Evolutionary conservation across 345 rosid species (phyloP), one percentile per base, ranked within the genome.

Genomic region (Gossypium turneri): DNA sequence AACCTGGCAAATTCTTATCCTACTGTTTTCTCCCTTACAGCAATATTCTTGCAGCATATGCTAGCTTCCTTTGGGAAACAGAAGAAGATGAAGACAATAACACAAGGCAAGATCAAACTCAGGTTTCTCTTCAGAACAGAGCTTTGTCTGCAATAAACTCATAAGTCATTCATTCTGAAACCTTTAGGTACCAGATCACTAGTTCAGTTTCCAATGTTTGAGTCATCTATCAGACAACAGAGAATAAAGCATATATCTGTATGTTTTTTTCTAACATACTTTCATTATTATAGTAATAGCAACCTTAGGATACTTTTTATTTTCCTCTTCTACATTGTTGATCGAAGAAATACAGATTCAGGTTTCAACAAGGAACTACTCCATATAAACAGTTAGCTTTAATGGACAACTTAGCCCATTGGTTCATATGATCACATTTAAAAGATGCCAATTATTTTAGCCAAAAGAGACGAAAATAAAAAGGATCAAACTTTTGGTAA

Each of bases 11-110:
- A 13, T 45, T 34, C 63, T 50, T 44, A 15, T 12, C 50, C 34
- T 44, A 13, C 16, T 22, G 57, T 71, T 77, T 65, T 52, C 82
- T 64, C 72, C 63, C 50, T 60, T 72, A 41, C 85, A 93, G 95
- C 79, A 50, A 86, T 69, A 84, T 90, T 75, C 86, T 90, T 2
- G 98, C 88, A 12, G 97, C 92, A 76, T 90, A 89, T 77, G 95
- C 97, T 12, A 66, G 88, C 67, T 91, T 93, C 81, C 79, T 91
- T 62, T 91, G 97, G 98, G 91, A 85, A 75, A 66, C 78, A 22
- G 86, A 83, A 34, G 85, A 84, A 65, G 77, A 67, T 74, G 77
- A 79, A 13, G 78, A 70, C n/a, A 80, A 76, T n/a, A 48, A 62
- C 27, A 29, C 70, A 29, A 50, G 13, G 34, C 48, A 50, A 51